A percentile compares a stretch with the other conserved stretches of the same genome.
Conservation (phyloP, 495 filamentous ascomycete species). For the Penicillium silybi region DNA sequence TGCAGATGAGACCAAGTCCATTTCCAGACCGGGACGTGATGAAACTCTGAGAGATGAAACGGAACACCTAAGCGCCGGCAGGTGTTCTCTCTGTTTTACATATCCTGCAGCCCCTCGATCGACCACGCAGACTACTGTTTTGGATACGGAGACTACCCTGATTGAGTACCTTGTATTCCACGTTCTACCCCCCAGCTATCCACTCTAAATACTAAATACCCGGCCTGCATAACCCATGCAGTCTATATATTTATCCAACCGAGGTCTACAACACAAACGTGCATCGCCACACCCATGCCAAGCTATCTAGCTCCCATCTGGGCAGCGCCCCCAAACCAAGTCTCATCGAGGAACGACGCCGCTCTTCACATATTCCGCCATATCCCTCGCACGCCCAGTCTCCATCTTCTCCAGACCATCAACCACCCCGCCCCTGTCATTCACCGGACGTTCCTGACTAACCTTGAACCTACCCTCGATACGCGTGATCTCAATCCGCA, state of each 20-base stretch:
- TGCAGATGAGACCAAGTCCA: not conserved
- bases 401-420: constrained; percentile 36
- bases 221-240: not conserved
- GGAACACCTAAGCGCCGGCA: constrained; percentile 10
- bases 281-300: not conserved
- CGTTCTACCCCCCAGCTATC: not conserved
- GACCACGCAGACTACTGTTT: constrained; percentile 8
- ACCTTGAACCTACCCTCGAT: constrained; percentile 53
- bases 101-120: not conserved
- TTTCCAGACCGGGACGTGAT: not conserved
- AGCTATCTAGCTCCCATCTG: not conserved
- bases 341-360: not conserved
- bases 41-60: constrained; percentile 11
- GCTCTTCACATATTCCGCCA: constrained; percentile 17
- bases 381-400: constrained; percentile 7
- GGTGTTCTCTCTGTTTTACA: not conserved
- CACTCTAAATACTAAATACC: not conserved
- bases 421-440: constrained; percentile 45
- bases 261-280: constrained; percentile 2
- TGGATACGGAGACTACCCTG: constrained; percentile 6
- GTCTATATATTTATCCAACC: constrained; percentile 16
- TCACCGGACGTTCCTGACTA: constrained; percentile 46
- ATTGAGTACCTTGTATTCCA: not conserved
- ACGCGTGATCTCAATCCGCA: constrained; percentile 40
- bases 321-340: not conserved